These are phyloP conservation scores for Leishmania turanica DNA, from an alignment of 208 protist species.

Conservation along the genomic window DNA sequence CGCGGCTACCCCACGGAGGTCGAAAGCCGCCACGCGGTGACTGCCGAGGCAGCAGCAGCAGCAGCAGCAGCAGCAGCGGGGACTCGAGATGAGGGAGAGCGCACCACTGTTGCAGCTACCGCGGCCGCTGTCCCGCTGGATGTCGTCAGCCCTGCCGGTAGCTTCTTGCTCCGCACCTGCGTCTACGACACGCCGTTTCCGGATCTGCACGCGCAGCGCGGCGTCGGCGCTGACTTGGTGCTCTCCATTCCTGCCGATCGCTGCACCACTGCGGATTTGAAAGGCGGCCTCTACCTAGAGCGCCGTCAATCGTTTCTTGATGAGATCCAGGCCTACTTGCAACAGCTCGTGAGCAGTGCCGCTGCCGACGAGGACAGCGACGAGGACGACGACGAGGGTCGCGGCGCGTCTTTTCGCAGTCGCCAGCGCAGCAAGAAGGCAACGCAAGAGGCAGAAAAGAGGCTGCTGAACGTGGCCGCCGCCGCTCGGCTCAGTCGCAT, in stretches of 20 bases:
- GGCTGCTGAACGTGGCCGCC: slow-evolving; percentile 20
- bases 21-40: slow-evolving; percentile 1
- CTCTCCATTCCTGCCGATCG: slow-evolving; percentile 57
- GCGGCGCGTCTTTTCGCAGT: neutral
- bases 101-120: neutral
- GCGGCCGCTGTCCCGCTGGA: slow-evolving; percentile 25
- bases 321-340: slow-evolving; percentile 60
- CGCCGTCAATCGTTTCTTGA: slow-evolving; percentile 66
- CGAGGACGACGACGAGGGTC: neutral
- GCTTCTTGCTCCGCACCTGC: slow-evolving; percentile 81
- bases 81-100: neutral
- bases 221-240: slow-evolving; percentile 76
- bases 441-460: neutral
- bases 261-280: slow-evolving; percentile 70
- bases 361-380: slow-evolving; percentile 9
- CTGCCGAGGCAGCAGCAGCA: neutral
- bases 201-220: slow-evolving; percentile 50
- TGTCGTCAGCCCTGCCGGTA: slow-evolving; percentile 65
- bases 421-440: neutral
- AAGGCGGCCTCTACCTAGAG: slow-evolving; percentile 72
- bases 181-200: slow-evolving; percentile 66
- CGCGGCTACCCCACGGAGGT: slow-evolving; percentile 51
- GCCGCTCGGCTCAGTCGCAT: slow-evolving; percentile 41
- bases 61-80: neutral
- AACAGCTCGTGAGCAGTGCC: slow-evolving; percentile 18